Conservation (phyloP, 2,329 filamentous ascomycete genomes). For the Monosporascus sp. region DNA sequence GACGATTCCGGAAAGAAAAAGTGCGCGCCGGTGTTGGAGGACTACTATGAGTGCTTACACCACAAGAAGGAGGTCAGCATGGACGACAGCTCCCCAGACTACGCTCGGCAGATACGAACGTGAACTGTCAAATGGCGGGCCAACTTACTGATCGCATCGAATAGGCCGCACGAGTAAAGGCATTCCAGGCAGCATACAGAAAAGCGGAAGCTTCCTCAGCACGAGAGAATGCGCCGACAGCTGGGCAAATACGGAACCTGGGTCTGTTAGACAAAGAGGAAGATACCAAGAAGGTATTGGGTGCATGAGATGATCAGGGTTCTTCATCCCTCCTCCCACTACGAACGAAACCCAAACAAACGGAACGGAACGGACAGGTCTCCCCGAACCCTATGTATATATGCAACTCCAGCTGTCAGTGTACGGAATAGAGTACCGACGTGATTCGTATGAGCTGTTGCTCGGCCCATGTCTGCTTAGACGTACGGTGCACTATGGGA, state of each 20-base stretch:
- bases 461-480: not conserved
- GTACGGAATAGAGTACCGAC: conserved; percentile 13
- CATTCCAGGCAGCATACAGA: conserved; percentile 79
- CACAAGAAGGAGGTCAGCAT: conserved; percentile 92
- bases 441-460: not conserved
- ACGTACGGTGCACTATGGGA: too few relatives aligned
- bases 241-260: conserved; percentile 81
- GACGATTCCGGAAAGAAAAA: conserved; percentile 80
- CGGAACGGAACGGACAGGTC: not conserved
- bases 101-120: not conserved
- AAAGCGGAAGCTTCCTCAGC: conserved; percentile 70
- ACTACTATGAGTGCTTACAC: conserved; percentile 98
- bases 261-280: conserved; percentile 81
- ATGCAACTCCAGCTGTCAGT: conserved; percentile 9
- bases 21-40: conserved; percentile 79
- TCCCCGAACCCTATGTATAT: conserved; percentile 17
- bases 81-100: not conserved
- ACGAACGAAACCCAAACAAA: not conserved
- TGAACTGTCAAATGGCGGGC: not conserved
- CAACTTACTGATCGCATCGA: conserved; percentile 4
- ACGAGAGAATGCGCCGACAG: conserved; percentile 74
- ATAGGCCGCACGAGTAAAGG: conserved; percentile 71
- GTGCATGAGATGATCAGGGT: conserved; percentile 16
- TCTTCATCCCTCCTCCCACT: not conserved
- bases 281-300: conserved; percentile 60